These are phyloP conservation scores for Coleophoma eucalyptorum DNA, from an alignment of 2,329 filamentous ascomycete genomes.

Conservation along the genomic window DNA sequence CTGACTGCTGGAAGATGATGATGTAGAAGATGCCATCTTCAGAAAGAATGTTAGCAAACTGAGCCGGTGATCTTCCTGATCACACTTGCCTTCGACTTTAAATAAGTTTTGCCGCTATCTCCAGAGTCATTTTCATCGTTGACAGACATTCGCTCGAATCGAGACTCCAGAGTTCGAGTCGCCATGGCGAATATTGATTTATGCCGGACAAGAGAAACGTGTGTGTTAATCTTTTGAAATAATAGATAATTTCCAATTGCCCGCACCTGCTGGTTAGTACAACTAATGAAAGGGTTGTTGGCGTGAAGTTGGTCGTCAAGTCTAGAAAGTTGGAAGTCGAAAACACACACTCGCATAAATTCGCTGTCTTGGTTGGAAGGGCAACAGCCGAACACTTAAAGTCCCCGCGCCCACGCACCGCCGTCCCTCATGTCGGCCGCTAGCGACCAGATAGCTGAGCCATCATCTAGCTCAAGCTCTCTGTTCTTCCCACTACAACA, in stretches of 20 bases:
- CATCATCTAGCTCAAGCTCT: too few species aligned
- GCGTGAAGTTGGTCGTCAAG: conserved; percentile 1
- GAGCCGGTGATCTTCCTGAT: conserved; percentile 21
- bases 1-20: conserved; percentile 23
- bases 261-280: conserved; percentile 15
- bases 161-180: conserved; percentile 74
- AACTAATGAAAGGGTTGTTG: neutral
- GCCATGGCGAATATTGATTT: conserved; percentile 48
- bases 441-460: too few species aligned
- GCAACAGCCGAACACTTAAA: neutral
- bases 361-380: neutral
- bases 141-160: conserved; percentile 86
- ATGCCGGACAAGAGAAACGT: neutral
- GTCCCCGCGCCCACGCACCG: too few species aligned
- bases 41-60: conserved; percentile 27
- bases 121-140: conserved; percentile 78
- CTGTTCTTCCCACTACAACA: neutral
- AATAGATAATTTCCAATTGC: neutral
- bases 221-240: neutral
- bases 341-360: neutral
- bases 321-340: neutral
- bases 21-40: conserved; percentile 23
- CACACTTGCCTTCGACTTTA: conserved; percentile 70
- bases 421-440: too few species aligned
- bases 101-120: conserved; percentile 50